Evolutionary conservation across 768 basidiomycete species (phyloP).

Genomic region (Trametes cubensis): DNA sequence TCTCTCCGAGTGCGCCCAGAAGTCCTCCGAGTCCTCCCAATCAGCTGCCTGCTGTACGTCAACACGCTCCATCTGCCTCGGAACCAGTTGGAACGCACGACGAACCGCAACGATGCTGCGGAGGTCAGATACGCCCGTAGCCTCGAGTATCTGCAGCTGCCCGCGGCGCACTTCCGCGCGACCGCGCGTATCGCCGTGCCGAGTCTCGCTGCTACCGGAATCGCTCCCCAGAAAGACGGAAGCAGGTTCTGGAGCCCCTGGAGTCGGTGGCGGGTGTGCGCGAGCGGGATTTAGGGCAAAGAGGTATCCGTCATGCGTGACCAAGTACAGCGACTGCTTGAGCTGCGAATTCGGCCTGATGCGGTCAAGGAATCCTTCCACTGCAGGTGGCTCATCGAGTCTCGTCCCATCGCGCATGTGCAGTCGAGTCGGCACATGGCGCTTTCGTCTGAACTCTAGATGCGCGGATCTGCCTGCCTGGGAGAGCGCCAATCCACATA

Average conservation of each 20-base stretch:
- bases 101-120: slow-evolving; percentile 66
- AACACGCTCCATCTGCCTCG: slow-evolving; percentile 32
- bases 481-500: slow-evolving; percentile 74
- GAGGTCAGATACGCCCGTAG: slow-evolving; percentile 74
- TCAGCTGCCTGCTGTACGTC: slow-evolving; percentile 3
- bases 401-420: slow-evolving; percentile 48
- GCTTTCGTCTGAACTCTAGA: slow-evolving; percentile 74
- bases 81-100: slow-evolving; percentile 56
- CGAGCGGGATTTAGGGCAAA: slow-evolving; percentile 56
- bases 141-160: slow-evolving; percentile 59
- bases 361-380: slow-evolving; percentile 87
- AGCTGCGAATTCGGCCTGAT: slow-evolving; percentile 60
- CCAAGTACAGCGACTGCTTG: slow-evolving; percentile 67
- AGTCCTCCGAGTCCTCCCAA: slow-evolving; percentile 37
- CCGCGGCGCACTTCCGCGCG: slow-evolving; percentile 64
- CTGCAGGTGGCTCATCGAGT: slow-evolving; percentile 72
- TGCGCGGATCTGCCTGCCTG: slow-evolving; percentile 60
- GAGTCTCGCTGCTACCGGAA: slow-evolving; percentile 17
- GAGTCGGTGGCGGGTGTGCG: slow-evolving; percentile 72
- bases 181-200: slow-evolving; percentile 41
- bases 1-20: slow-evolving; percentile 41
- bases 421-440: slow-evolving; percentile 59
- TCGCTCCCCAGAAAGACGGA: slow-evolving; percentile 32
- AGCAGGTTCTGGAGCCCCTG: slow-evolving; percentile 45
- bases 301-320: slow-evolving; percentile 71